Conservation (phyloP, 805 yeast genomes). For the Saturnispora dispora region DNA sequence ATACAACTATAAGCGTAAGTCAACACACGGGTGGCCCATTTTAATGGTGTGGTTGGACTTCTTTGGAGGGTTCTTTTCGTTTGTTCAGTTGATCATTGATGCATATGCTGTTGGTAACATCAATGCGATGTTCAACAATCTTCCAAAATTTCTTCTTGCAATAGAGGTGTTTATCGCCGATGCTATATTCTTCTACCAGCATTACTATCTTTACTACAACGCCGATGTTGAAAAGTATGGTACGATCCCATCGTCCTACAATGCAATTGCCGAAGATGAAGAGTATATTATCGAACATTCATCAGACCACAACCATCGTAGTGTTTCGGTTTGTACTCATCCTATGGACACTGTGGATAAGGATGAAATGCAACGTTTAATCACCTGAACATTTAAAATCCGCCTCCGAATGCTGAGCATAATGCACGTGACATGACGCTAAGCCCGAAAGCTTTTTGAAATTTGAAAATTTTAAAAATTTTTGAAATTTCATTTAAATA, state of each 20-base stretch:
- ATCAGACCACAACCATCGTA: constrained; percentile 26
- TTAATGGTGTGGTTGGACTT: constrained; percentile 28
- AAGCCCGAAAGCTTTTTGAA: background rate
- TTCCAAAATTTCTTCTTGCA: constrained; percentile 26
- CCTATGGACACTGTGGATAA: constrained; percentile 16
- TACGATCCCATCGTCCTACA: constrained; percentile 12
- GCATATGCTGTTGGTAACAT: constrained; percentile 21
- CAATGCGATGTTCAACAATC: constrained; percentile 21
- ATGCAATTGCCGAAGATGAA: constrained; percentile 26
- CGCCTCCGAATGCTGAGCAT: background rate
- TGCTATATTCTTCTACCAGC: constrained; percentile 26
- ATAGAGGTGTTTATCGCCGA: constrained; percentile 26
- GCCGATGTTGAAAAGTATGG: constrained; percentile 20
- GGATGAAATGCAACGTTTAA: constrained; percentile 20
- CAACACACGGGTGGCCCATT: constrained; percentile 33
- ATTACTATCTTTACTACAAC: constrained; percentile 25
- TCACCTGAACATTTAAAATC: constrained; percentile 7
- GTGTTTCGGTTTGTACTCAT: constrained; percentile 9
- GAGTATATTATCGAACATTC: constrained; percentile 24
- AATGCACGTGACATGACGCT: background rate
- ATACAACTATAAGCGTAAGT: constrained; percentile 27
- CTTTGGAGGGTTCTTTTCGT: constrained; percentile 24
- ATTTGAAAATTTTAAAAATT: background rate
- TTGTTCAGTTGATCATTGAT: constrained; percentile 25
- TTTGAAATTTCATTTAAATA: background rate